Evolutionary conservation across 2,329 filamentous ascomycete genomes (phyloP).

Genomic region (Eutypella sp.): DNA sequence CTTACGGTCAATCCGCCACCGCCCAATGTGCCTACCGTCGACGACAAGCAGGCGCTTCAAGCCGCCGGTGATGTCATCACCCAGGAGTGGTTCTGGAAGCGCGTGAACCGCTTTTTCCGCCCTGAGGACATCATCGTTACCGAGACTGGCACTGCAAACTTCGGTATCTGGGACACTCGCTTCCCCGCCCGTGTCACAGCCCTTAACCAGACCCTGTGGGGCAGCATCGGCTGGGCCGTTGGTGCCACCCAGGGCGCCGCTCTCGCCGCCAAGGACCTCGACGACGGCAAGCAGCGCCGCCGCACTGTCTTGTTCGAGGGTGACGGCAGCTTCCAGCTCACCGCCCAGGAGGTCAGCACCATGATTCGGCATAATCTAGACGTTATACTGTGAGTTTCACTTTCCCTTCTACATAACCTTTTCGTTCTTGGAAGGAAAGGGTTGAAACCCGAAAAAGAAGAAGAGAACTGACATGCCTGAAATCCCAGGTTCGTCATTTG

Average conservation of each 20-base stretch:
- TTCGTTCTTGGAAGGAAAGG: neutral
- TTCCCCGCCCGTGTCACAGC: slow-evolving; percentile 76
- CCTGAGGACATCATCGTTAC: slow-evolving; percentile 75
- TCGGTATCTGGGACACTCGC: slow-evolving; percentile 80
- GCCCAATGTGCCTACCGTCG: slow-evolving; percentile 33
- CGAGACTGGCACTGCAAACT: slow-evolving; percentile 83
- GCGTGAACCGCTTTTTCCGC: slow-evolving; percentile 65
- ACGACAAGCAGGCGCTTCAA: slow-evolving; percentile 29
- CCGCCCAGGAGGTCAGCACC: slow-evolving; percentile 76
- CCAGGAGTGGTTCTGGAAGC: slow-evolving; percentile 74
- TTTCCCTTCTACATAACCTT: neutral
- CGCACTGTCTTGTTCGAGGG: slow-evolving; percentile 84
- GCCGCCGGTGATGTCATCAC: slow-evolving; percentile 46
- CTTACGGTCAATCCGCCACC: slow-evolving; percentile 53
- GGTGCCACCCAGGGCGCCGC: slow-evolving; percentile 61
- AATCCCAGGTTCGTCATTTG: slow-evolving; percentile 72
- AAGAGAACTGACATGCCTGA: slow-evolving; percentile 12
- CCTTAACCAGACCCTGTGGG: slow-evolving; percentile 73
- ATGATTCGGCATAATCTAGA: slow-evolving; percentile 73
- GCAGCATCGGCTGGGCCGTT: slow-evolving; percentile 60
- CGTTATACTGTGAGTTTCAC: slow-evolving; percentile 64
- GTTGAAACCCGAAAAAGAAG: neutral
- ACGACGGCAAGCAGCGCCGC: slow-evolving; percentile 29
- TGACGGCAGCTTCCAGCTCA: slow-evolving; percentile 82
- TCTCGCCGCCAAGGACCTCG: slow-evolving; percentile 64